A percentile compares a stretch with the other conserved stretches of the same genome.
These are phyloP conservation scores for Paramecium primaurelia DNA, from an alignment of 73 alveolate genomes.

Conservation along the genomic window DNA sequence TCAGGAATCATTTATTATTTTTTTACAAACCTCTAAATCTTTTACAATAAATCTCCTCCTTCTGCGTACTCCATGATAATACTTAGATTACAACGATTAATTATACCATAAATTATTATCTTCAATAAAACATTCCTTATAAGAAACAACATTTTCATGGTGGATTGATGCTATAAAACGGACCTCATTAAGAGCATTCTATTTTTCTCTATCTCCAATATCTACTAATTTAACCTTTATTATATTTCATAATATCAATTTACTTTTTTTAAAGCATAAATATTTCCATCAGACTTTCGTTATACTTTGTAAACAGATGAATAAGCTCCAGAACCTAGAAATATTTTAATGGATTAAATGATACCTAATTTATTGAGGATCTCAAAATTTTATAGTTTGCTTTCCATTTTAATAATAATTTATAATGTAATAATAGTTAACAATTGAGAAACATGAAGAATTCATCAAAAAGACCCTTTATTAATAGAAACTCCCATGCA, in stretches of 20 bases:
- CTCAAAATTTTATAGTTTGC: constrained; percentile 32
- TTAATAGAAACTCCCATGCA: not conserved
- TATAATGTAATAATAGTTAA: not conserved
- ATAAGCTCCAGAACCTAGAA: constrained; percentile 65
- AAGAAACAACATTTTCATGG: constrained; percentile 56
- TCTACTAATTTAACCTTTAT: constrained; percentile 45
- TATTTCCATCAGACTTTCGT: constrained; percentile 57
- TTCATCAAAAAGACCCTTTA: not conserved
- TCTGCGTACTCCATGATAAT: constrained; percentile 81
- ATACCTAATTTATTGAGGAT: constrained; percentile 7
- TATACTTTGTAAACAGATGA: constrained; percentile 64
- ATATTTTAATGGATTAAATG: too few relatives aligned
- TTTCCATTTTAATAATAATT: constrained; percentile 16
- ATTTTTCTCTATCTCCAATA: constrained; percentile 62
- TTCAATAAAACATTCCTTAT: constrained; percentile 55
- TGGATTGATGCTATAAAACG: constrained; percentile 66
- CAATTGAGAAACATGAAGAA: not conserved
- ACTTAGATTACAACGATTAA: constrained; percentile 23
- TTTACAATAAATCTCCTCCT: constrained; percentile 71
- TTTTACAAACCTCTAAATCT: constrained; percentile 64
- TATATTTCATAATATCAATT: not conserved
- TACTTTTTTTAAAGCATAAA: constrained; percentile 64
- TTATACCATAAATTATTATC: constrained; percentile 49
- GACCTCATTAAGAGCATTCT: constrained; percentile 67
- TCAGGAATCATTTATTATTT: constrained; percentile 70